Evolutionary conservation across 2,329 filamentous ascomycete genomes (phyloP), one percentile per base, ranked within the genome.

Genomic region (Alternaria arbusti): DNA sequence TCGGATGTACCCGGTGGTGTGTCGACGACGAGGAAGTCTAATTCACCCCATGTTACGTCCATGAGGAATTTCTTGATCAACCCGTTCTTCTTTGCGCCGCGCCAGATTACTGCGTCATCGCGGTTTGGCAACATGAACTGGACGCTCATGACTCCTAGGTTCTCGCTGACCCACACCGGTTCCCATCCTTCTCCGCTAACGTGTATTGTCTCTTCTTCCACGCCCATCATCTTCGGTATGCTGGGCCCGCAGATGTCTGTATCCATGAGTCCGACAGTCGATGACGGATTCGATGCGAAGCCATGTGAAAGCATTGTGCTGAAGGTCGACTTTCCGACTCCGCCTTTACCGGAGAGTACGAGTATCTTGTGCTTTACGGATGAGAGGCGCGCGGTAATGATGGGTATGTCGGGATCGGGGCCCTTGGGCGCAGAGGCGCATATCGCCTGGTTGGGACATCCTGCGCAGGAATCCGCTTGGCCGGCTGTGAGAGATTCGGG

Each of bases 211-310:
- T 99, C 95, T 25, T 89, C 84, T 80, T 97, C 94, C 1, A 97
- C 95, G 32, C 96, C 96, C 90, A 99, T 94, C 95, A 99, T 98
- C 83, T 97, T 97, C 20, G 96, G 96, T 74, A 99, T 97, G 68
- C 90, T 93, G 1, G 96, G 96, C 0, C 96, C 96, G 82, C 94
- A 97, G 66, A 99, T 97, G 80, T 99, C 96, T 7, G 96, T 96
- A 81, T 99, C 96, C 93, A 98, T 97, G 72, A 99, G 90, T 20
- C 95, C 96, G 26, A 99, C 92, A 1, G 89, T 93, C 60, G 85
- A 90, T 49, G 90, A 88, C 0, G 90, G 89, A 79, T 96, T 93
- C 13, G 88, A 88, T 1, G 96, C 93, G 73, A 99, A 96, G 2
- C 92, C 94, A 78, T 97, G 93, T 3, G 92, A 91, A 17, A 98